Conservation (phyloP, 148 eudicot species). For the Fagopyrum esculentum region DNA sequence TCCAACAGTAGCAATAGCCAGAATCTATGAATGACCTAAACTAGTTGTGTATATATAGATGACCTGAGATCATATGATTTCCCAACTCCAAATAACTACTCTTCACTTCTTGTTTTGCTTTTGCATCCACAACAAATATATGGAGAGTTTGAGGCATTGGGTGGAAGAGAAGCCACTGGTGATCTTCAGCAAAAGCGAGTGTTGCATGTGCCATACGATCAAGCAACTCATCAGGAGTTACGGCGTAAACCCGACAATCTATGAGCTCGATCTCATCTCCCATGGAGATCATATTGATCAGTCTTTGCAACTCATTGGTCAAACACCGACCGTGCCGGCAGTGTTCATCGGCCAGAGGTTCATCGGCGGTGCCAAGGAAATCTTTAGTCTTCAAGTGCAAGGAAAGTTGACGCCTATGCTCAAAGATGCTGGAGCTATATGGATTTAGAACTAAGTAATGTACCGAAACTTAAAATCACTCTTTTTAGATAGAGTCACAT, state of each 20-base stretch:
- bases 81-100: not conserved
- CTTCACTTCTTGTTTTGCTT: not conserved
- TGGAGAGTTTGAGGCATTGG: conserved; percentile 38
- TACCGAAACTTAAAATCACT: not conserved
- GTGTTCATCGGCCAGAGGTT: conserved; percentile 57
- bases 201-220: conserved; percentile 63
- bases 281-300: conserved; percentile 58
- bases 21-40: not conserved
- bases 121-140: conserved; percentile 4
- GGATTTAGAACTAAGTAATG: conserved; percentile 18
- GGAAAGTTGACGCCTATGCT: conserved; percentile 58
- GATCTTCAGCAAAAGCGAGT: conserved; percentile 66
- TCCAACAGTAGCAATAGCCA: not conserved
- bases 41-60: not conserved
- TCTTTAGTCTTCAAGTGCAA: conserved; percentile 65
- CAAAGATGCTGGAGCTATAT: conserved; percentile 58
- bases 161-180: conserved; percentile 55
- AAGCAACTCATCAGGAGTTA: conserved; percentile 51
- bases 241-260: conserved; percentile 54
- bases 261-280: conserved; percentile 61
- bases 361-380: conserved; percentile 71
- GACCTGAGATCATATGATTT: not conserved
- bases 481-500: not conserved
- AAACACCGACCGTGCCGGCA: conserved; percentile 46
- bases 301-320: conserved; percentile 35